Base-by-base conservation (phyloP, 2,329 filamentous ascomycete species). In the Aspergillus ruber region DNA sequence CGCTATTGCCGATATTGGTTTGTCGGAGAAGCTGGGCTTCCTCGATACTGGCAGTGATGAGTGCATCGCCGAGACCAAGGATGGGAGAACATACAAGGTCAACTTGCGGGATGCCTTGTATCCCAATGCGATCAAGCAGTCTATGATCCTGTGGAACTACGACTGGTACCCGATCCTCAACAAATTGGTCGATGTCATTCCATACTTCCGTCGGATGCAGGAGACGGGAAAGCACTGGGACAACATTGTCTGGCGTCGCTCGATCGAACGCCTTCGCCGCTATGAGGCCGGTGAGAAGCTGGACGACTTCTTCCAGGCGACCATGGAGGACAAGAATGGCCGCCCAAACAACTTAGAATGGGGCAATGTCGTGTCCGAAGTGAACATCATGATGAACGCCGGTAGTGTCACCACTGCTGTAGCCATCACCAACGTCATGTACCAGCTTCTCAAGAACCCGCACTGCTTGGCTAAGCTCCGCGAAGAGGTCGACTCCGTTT, bases 361-460 rank as follows among this genome's bases (percentile, higher is more conserved):
- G 71, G 79, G 79, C 20, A 80, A 83, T 59, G 75, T 82, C 6
- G 72, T 79, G 0, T 77, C 79, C 10, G 79, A 83, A 55, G 66
- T 79, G 20, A 59, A 58, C 33, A 62, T 64, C 43, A 63, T 65
- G 58, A 60, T 64, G 57, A 77, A 77, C 51, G 78, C 77, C 1
- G 77, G 77, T 5, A 71, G 66, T 2, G 75, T 72, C 17, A 80
- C 77, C 0, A 80, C 77, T 7, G 74, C 70, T 47, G 74, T 78
- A 47, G 70, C 78, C 7, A 72, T 82, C 57, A 69, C 71, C 10
- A 78, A 80, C 51, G 74, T 75, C 35, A 68, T 81, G 58, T 77
- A 74, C 56, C 70, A 74, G 52, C 67, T 83, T 2, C 62, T 81
- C 41, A 70, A 70, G 48, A 70, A 79, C 53, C 75, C 77, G 0